Conservation (phyloP, 2,329 filamentous ascomycete species). For the Penicillium sp. region DNA sequence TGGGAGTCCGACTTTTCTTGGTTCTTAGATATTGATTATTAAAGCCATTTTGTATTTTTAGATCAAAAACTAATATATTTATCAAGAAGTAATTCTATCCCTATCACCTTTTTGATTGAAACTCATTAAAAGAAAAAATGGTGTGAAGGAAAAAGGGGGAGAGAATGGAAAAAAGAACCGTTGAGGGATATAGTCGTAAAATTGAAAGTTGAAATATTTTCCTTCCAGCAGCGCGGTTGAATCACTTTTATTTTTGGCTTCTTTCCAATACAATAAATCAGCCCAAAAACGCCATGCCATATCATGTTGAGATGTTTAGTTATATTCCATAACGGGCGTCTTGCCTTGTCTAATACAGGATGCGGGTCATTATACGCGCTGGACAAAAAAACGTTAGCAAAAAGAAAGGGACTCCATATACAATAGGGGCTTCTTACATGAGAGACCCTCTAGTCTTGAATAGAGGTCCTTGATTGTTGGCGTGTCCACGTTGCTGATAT, state of each 20-base stretch:
- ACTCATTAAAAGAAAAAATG: not conserved
- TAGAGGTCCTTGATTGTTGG: constrained; percentile 82
- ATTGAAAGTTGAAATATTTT: not conserved
- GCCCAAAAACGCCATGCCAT: constrained; percentile 4
- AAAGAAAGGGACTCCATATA: constrained; percentile 34
- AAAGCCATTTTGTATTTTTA: not conserved
- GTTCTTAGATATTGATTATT: constrained; percentile 1
- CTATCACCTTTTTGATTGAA: not conserved
- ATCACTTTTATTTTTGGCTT: constrained; percentile 3
- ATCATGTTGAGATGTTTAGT: constrained; percentile 9
- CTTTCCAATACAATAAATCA: not conserved
- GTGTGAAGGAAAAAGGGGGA: not conserved
- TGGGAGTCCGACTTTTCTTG: not conserved
- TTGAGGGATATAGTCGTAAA: constrained; percentile 13
- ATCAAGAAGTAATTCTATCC: not conserved
- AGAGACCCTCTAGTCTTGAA: constrained; percentile 74
- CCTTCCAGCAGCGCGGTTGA: constrained; percentile 8
- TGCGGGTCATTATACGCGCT: constrained; percentile 46
- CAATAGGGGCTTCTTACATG: constrained; percentile 48
- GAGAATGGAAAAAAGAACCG: not conserved
- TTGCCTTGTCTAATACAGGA: constrained; percentile 34
- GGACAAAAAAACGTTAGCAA: constrained; percentile 3
- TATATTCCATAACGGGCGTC: constrained; percentile 2
- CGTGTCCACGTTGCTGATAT: constrained; percentile 81
- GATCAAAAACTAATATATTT: not conserved